These are phyloP conservation scores for Vigna unguiculata DNA, from an alignment of 306 rosid genomes.

Conservation along the genomic window DNA sequence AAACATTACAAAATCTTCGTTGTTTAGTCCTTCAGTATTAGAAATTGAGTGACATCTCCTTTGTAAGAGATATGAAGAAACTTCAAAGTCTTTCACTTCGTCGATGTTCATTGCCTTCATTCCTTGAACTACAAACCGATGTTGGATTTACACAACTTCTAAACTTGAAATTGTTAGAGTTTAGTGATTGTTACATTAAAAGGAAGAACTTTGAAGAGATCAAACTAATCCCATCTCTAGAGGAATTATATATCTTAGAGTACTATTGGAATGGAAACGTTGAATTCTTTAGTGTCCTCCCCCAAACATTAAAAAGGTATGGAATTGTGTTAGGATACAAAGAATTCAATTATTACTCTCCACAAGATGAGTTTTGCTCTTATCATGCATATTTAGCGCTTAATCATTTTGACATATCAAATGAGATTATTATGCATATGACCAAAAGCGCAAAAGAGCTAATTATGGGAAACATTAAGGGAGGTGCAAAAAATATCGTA, in stretches of 20 bases:
- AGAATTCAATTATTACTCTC: too few relatives aligned
- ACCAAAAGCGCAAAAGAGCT: neutral
- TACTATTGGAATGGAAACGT: too few relatives aligned
- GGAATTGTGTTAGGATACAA: too few relatives aligned
- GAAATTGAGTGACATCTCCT: slow-evolving; percentile 20
- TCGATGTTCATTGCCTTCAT: neutral
- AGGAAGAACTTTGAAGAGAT: slow-evolving; percentile 12
- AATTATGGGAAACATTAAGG: neutral
- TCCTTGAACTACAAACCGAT: slow-evolving; percentile 18
- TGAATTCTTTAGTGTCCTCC: neutral
- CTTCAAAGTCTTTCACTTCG: neutral
- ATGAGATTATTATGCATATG: neutral
- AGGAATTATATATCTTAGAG: slow-evolving; percentile 20
- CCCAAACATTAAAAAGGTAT: neutral
- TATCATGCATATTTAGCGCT: neutral
- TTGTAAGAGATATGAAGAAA: neutral
- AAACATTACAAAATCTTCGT: neutral
- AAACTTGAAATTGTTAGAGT: slow-evolving; percentile 33
- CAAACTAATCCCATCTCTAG: neutral
- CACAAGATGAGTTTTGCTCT: neutral
- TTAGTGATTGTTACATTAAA: neutral
- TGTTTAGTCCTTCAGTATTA: neutral
- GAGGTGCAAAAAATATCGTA: neutral
- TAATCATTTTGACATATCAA: neutral
- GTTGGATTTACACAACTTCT: neutral